phyloP scores from a whole-genome alignment of 306 rosid genomes.

The Quercus robur region DNA sequence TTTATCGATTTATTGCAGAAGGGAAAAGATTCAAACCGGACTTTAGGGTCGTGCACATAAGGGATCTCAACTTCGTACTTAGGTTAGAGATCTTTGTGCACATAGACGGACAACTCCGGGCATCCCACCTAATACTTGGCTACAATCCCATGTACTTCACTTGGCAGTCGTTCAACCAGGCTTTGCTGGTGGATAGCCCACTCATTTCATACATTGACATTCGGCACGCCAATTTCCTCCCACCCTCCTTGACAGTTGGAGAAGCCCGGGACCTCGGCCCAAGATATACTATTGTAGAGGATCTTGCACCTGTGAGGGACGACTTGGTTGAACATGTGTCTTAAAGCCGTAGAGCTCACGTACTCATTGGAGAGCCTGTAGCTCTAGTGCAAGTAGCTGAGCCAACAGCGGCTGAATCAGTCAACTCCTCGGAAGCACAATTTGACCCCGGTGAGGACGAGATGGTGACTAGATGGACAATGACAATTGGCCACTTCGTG shows the following conservation, averaged over 20 bases:
- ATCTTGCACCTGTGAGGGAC: rapidly evolving
- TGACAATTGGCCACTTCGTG: too few species aligned
- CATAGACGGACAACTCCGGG: rapidly evolving
- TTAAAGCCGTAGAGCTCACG: rapidly evolving
- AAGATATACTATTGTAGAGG: rapidly evolving
- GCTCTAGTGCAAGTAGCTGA: rapidly evolving
- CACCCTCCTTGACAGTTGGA: rapidly evolving
- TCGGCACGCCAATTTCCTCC: too few species aligned
- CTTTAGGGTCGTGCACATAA: too few species aligned
- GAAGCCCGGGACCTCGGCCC: too few species aligned
- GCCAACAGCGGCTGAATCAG: rapidly evolving
- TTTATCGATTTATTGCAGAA: too few species aligned
- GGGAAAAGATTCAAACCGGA: too few species aligned
- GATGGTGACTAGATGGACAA: too few species aligned
- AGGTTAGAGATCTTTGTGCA: too few species aligned
- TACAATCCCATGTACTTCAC: rapidly evolving
- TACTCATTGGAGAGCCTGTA: rapidly evolving
- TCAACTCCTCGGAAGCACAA: rapidly evolving
- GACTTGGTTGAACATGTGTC: rapidly evolving
- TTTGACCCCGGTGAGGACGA: too few species aligned
- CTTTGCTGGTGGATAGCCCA: rapidly evolving
- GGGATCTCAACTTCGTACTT: too few species aligned
- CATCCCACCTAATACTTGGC: rapidly evolving
- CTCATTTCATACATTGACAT: rapidly evolving
- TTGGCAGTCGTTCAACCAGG: rapidly evolving